Percentiles rank a stretch among this genome's conserved stretches.
phyloP scores from a whole-genome alignment of 495 filamentous ascomycete species.

The Hyaloscypha variabilis region DNA sequence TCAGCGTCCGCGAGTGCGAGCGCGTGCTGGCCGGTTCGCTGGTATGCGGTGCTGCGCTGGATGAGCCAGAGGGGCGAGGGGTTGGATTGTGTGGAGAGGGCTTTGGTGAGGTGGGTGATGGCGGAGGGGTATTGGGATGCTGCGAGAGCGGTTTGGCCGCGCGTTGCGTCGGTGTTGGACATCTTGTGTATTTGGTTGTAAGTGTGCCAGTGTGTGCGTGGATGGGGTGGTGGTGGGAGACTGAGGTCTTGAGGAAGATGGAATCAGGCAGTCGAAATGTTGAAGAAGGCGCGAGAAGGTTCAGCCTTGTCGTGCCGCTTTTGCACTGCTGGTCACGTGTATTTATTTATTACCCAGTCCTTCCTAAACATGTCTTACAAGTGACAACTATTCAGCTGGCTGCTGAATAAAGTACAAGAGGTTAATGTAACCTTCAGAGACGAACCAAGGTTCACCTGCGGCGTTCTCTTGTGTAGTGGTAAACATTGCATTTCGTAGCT shows the following conservation, averaged over 20 bases:
- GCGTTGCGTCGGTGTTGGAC: slow-evolving; percentile 46
- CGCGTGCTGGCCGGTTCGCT: slow-evolving; percentile 52
- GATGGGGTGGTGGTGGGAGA: not conserved
- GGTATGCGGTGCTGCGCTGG: slow-evolving; percentile 82
- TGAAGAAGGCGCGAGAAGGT: slow-evolving; percentile 9
- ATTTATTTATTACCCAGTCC: not conserved
- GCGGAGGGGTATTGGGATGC: slow-evolving; percentile 66
- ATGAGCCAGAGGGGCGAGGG: slow-evolving; percentile 82
- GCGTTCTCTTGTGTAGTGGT: no score
- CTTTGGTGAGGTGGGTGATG: slow-evolving; percentile 73
- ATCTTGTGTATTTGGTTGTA: not conserved
- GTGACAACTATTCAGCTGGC: no score
- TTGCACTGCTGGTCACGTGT: not conserved
- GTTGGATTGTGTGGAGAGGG: slow-evolving; percentile 53
- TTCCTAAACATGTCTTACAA: no score
- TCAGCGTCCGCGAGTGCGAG: slow-evolving; percentile 82
- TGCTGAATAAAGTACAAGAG: no score
- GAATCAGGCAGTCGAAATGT: not conserved
- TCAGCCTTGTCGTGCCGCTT: slow-evolving; percentile 16
- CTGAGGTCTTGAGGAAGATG: not conserved
- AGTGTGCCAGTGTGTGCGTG: slow-evolving; percentile 16
- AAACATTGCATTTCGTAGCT: no score
- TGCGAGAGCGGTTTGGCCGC: slow-evolving; percentile 66
- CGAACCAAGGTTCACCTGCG: no score
- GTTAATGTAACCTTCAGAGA: no score